These are phyloP conservation scores for Oryza glaberrima DNA, from an alignment of 176 grass and related monocot genomes.

Conservation along the genomic window DNA sequence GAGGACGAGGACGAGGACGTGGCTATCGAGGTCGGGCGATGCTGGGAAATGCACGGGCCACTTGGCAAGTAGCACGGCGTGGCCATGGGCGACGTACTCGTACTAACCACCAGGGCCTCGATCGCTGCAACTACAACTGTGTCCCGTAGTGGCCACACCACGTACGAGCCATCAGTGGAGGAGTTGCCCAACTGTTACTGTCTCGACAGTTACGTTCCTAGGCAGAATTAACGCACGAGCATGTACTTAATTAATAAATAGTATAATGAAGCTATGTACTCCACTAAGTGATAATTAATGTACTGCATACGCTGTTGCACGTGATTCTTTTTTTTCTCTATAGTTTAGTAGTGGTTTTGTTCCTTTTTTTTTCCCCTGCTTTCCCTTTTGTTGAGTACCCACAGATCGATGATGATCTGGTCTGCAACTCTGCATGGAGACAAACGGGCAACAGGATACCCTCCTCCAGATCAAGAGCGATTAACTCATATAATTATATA, in stretches of 20 bases:
- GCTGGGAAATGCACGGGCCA: not conserved
- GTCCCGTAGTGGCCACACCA: not conserved
- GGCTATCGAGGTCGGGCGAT: not conserved
- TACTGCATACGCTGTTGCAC: too few relatives aligned
- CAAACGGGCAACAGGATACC: not conserved
- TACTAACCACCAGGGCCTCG: not conserved
- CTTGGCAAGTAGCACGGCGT: not conserved
- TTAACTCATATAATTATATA: not conserved
- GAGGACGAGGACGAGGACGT: too few relatives aligned
- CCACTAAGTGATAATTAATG: too few relatives aligned
- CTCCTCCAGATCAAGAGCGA: not conserved
- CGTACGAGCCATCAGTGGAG: not conserved
- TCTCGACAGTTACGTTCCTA: not conserved
- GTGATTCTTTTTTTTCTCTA: not conserved
- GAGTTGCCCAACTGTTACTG: not conserved
- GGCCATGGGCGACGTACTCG: not conserved
- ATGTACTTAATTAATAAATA: not conserved
- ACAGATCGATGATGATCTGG: slow-evolving; percentile 20
- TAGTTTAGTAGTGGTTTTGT: not conserved
- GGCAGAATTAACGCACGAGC: not conserved
- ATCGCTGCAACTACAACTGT: not conserved
- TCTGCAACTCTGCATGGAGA: not conserved
- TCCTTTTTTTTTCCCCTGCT: not conserved
- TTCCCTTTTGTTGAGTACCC: not conserved
- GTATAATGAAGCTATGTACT: too few relatives aligned